Evolutionary conservation across 2,329 filamentous ascomycete species (phyloP).

Genomic region (Simplicillium aogashimaense): DNA sequence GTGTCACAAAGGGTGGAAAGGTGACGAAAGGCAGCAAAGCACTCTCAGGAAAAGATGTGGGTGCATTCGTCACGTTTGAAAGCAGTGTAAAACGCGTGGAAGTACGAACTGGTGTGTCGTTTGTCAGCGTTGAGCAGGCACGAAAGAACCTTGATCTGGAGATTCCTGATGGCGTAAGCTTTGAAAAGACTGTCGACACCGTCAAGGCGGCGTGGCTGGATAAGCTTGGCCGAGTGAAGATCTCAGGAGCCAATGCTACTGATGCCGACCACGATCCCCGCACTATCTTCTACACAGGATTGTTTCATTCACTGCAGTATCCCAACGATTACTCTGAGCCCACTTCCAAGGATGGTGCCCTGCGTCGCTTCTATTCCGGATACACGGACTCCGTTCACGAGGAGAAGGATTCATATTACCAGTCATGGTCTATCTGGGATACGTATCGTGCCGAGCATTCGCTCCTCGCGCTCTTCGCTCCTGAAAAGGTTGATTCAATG

Average conservation of each 20-base stretch:
- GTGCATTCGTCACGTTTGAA: constrained; percentile 30
- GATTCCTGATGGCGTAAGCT: constrained; percentile 21
- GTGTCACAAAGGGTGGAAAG: constrained; percentile 19
- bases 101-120: constrained; percentile 35
- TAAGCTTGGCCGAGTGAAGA: constrained; percentile 30
- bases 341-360: constrained; percentile 8
- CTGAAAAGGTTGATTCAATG: constrained; percentile 35
- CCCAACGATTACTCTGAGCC: constrained; percentile 37
- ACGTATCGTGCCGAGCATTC: constrained; percentile 37
- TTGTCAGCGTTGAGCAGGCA: constrained; percentile 35
- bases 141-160: constrained; percentile 33
- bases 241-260: constrained; percentile 31
- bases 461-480: constrained; percentile 31
- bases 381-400: constrained; percentile 33
- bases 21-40: constrained; percentile 11
- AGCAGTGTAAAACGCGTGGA: constrained; percentile 21
- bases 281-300: constrained; percentile 33
- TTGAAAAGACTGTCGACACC: constrained; percentile 27
- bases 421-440: constrained; percentile 41
- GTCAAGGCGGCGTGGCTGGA: constrained; percentile 33
- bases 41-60: constrained; percentile 23
- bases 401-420: constrained; percentile 33
- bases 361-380: constrained; percentile 30
- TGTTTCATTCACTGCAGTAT: constrained; percentile 37
- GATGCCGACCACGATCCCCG: constrained; percentile 28